phyloP scores from a whole-genome alignment of 257 asterid genomes.

The Knoxia roxburghii region DNA sequence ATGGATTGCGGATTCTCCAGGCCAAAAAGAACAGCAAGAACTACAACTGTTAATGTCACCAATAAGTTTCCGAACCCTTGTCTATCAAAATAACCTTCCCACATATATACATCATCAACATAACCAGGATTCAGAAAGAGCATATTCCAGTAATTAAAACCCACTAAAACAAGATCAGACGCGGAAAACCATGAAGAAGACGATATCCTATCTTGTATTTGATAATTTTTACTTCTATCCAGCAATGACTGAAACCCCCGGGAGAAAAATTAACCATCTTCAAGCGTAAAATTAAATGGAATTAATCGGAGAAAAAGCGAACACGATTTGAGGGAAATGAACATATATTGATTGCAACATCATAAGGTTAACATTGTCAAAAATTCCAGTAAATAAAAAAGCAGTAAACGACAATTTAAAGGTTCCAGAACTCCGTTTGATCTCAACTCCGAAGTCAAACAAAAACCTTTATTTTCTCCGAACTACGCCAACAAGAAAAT shows the following conservation, averaged over 20 bases:
- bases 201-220: neutral
- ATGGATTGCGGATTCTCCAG: neutral
- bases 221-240: neutral
- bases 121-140: neutral
- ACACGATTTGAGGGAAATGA: neutral
- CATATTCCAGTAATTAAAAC: neutral
- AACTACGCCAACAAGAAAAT: conserved; percentile 10
- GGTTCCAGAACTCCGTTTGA: neutral
- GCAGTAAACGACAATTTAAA: conserved; percentile 1
- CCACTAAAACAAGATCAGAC: neutral
- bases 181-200: neutral
- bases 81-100: neutral
- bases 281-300: neutral
- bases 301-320: neutral
- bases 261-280: neutral
- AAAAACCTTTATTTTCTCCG: conserved; percentile 16
- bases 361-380: conserved; percentile 15
- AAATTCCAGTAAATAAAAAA: conserved; percentile 7
- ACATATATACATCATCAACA: neutral
- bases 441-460: conserved; percentile 11
- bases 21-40: neutral
- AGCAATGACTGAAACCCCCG: neutral
- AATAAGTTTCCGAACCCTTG: neutral
- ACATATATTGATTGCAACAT: conserved; percentile 10
- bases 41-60: neutral